Evolutionary conservation across 1,284 basidiomycete genomes (phyloP).

Genomic region (Xanthoconium separans): DNA sequence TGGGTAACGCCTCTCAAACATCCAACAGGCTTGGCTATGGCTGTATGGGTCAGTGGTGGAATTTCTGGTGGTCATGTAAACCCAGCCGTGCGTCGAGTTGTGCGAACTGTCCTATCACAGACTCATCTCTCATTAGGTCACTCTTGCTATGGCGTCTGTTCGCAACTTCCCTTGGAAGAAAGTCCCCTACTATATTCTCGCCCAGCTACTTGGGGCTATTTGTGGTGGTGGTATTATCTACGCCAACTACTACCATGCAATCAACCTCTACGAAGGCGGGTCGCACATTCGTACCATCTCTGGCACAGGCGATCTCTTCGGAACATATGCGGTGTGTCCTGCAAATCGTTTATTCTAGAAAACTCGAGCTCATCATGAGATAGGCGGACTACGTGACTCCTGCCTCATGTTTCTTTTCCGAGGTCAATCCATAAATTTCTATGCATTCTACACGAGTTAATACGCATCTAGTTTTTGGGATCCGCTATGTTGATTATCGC

Average conservation of each 20-base stretch:
- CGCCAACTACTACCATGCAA: constrained; percentile 74
- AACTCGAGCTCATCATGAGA: constrained; percentile 15
- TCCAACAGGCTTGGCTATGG: constrained; percentile 49
- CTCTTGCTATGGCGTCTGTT: constrained; percentile 64
- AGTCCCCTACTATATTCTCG: constrained; percentile 68
- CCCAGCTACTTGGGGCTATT: constrained; percentile 72
- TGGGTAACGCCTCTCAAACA: constrained; percentile 2
- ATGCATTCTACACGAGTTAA: constrained; percentile 1
- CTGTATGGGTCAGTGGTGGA: constrained; percentile 64
- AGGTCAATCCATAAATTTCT: constrained; percentile 34
- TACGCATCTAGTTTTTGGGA: constrained; percentile 47
- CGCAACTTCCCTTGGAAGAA: constrained; percentile 79
- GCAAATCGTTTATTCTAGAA: not conserved
- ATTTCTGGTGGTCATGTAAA: constrained; percentile 80
- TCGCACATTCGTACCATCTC: constrained; percentile 56
- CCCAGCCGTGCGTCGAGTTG: constrained; percentile 52
- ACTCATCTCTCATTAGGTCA: constrained; percentile 44
- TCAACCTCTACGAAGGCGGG: constrained; percentile 69
- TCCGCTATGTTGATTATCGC: constrained; percentile 55
- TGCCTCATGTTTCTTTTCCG: constrained; percentile 60
- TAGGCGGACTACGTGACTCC: constrained; percentile 55
- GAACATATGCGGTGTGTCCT: constrained; percentile 62
- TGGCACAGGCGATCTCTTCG: constrained; percentile 69
- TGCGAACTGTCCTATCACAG: constrained; percentile 13
- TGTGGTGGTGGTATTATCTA: constrained; percentile 70